phyloP scores from a whole-genome alignment of 768 basidiomycete species.

The Lactarius pseudohatsudake region DNA sequence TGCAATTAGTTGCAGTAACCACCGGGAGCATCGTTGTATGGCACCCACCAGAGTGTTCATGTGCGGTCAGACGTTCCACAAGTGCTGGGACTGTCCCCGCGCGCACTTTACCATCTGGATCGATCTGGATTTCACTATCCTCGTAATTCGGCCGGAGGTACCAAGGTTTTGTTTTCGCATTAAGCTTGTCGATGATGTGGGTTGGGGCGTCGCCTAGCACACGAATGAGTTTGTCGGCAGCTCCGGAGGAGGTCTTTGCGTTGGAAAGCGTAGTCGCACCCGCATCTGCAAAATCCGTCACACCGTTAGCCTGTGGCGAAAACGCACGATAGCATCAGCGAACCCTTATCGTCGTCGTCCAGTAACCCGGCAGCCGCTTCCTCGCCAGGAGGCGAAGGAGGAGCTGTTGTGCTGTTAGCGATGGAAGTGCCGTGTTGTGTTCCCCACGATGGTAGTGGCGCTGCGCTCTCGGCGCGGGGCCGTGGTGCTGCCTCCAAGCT shows the following conservation, averaged over 20 bases:
- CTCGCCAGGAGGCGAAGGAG: conserved; percentile 12
- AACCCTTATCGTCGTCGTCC: conserved; percentile 31
- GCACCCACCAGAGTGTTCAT: conserved; percentile 80
- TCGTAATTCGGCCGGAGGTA: conserved; percentile 82
- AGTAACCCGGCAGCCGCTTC: conserved; percentile 27
- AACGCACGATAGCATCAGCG: background rate
- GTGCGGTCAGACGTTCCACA: conserved; percentile 87
- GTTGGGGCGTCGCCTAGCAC: conserved; percentile 62
- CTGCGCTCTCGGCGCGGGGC: conserved; percentile 12
- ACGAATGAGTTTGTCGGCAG: conserved; percentile 57
- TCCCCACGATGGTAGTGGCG: conserved; percentile 25
- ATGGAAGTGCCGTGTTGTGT: background rate
- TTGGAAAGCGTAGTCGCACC: conserved; percentile 13
- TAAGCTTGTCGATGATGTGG: conserved; percentile 42
- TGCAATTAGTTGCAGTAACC: conserved; percentile 9
- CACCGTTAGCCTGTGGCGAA: background rate
- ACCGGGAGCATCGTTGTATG: background rate
- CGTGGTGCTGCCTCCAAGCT: conserved; percentile 31
- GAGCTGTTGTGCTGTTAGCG: background rate
- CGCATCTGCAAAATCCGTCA: conserved; percentile 1
- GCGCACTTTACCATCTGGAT: conserved; percentile 78
- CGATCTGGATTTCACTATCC: conserved; percentile 79
- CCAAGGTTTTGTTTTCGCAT: conserved; percentile 62
- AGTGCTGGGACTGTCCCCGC: conserved; percentile 86
- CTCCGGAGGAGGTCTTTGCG: conserved; percentile 34